A percentile compares a stretch with the other conserved stretches of the same genome.
phyloP scores from a whole-genome alignment of 2,329 filamentous ascomycete species.

The Phyllosticta citribraziliensis region DNA sequence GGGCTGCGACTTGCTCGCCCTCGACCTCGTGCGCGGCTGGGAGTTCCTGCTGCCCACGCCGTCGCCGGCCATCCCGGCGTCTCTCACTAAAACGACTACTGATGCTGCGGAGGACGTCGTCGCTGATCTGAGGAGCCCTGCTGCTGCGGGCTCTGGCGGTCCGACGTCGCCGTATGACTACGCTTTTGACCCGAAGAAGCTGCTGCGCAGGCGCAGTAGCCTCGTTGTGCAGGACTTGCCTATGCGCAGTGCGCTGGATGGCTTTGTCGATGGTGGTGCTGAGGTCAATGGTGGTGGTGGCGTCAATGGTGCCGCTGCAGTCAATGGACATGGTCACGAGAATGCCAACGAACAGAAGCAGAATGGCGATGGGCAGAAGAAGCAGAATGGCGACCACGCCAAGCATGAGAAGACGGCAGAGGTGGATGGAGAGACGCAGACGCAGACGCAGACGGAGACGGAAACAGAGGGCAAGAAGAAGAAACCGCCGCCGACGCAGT shows the following conservation, averaged over 20 bases:
- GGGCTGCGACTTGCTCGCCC: slow-evolving; percentile 83
- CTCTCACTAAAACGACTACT: slow-evolving; percentile 13
- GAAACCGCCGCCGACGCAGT: slow-evolving; percentile 62
- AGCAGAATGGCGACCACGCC: slow-evolving; percentile 10
- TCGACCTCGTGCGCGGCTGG: slow-evolving; percentile 78
- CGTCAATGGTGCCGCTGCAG: background rate
- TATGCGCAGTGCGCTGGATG: slow-evolving; percentile 15
- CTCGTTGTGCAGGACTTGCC: slow-evolving; percentile 71
- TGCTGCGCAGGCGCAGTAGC: slow-evolving; percentile 63
- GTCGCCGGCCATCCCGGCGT: slow-evolving; percentile 14
- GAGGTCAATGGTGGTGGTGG: slow-evolving; percentile 15
- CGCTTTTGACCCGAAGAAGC: slow-evolving; percentile 51
- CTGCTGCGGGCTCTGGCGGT: slow-evolving; percentile 12
- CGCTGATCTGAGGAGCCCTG: slow-evolving; percentile 11
- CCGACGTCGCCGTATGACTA: slow-evolving; percentile 17
- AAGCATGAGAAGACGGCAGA: slow-evolving; percentile 30
- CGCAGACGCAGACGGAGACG: slow-evolving; percentile 13
- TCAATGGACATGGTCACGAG: slow-evolving; percentile 13
- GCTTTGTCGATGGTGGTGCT: slow-evolving; percentile 1
- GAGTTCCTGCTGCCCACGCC: slow-evolving; percentile 49
- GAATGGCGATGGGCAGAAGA: slow-evolving; percentile 12
- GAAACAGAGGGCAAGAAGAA: slow-evolving; percentile 30
- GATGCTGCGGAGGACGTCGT: background rate
- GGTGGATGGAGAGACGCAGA: slow-evolving; percentile 18
- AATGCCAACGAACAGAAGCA: slow-evolving; percentile 13